phyloP scores from a whole-genome alignment of 768 basidiomycete genomes.

The Mycena rebaudengoi region DNA sequence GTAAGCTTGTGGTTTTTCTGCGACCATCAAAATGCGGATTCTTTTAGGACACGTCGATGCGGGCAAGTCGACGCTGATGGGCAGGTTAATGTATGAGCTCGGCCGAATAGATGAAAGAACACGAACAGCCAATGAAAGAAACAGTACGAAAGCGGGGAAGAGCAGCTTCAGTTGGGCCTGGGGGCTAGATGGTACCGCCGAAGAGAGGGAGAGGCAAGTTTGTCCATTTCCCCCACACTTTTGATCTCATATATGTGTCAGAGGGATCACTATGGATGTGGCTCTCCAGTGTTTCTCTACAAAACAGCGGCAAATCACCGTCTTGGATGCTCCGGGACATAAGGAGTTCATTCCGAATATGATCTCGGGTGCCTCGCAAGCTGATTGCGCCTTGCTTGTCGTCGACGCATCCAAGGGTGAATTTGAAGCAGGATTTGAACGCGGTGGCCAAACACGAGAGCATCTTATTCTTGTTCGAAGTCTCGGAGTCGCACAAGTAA shows the following conservation, averaged over 20 bases:
- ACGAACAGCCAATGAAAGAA: slow-evolving; percentile 84
- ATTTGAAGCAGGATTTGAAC: slow-evolving; percentile 95
- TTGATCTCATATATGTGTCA: slow-evolving; percentile 42
- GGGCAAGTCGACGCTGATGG: slow-evolving; percentile 98
- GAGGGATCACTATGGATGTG: slow-evolving; percentile 98
- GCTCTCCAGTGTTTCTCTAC: slow-evolving; percentile 84
- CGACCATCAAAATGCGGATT: neutral
- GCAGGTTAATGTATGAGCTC: slow-evolving; percentile 90
- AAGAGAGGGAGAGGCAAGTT: slow-evolving; percentile 90
- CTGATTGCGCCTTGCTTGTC: slow-evolving; percentile 93
- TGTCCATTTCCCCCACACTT: neutral
- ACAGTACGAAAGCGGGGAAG: slow-evolving; percentile 90
- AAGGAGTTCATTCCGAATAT: slow-evolving; percentile 99
- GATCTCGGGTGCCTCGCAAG: slow-evolving; percentile 98
- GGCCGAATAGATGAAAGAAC: slow-evolving; percentile 90
- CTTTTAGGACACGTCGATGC: slow-evolving; percentile 94
- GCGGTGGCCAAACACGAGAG: slow-evolving; percentile 95
- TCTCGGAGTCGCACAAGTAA: slow-evolving; percentile 89
- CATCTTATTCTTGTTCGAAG: slow-evolving; percentile 92
- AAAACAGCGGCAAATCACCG: slow-evolving; percentile 78
- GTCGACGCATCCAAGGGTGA: slow-evolving; percentile 91
- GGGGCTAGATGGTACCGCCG: slow-evolving; percentile 92
- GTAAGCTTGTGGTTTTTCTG: slow-evolving; percentile 50
- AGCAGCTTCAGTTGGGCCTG: slow-evolving; percentile 98
- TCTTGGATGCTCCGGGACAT: slow-evolving; percentile 98